Base-by-base conservation (phyloP, 164 flowering plant species). In the Vitis vinifera region DNA sequence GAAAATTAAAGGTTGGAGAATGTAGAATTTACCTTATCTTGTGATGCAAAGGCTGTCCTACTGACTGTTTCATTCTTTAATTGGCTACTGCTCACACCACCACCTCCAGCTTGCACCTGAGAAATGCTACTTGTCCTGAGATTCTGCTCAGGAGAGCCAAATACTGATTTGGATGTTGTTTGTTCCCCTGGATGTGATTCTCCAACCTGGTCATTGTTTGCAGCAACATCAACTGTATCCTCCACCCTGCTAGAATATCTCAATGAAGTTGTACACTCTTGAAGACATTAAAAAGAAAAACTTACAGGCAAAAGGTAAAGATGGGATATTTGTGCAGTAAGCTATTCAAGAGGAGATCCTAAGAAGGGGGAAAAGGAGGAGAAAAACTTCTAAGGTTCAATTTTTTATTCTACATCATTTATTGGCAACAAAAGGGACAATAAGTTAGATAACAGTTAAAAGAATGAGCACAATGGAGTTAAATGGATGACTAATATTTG, bases 1-100 rank as follows among this genome's bases (percentile, higher is more conserved):
- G 51, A 66, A 4, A n/a, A 75, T 60, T 10, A 53, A 53, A 31
- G n/a, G 50, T 15, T 58, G 27, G 14, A 31, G 37, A 67, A 58
- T 3, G 30, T 13, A 68, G 61, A 65, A 55, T 70, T 60, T 72
- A 93, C 99, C 93, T 93, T 96, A 72, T 96, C 98, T 81, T 86
- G 93, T 76, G 88, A 69, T 5, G 89, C 84, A 75, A 93, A 89
- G 59, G 92, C 88, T 80, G 83, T 91, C 67, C 79, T 82, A 68
- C 80, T 75, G 57, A 80, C 77, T 47, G 91, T 89, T 60, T 85
- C 83, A 73, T 68, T 82, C 79, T 81, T 84, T 72, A 79, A 74
- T 65, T 79, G 74, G 71, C 78, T 51, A 47, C 57, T 61, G 63
- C 71, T 50, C 8, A 71, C 27, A 56, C 63, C 77, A 56, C 67